phyloP scores from a whole-genome alignment of 2,329 filamentous ascomycete species.

The Fonsecaea pugnacius region DNA sequence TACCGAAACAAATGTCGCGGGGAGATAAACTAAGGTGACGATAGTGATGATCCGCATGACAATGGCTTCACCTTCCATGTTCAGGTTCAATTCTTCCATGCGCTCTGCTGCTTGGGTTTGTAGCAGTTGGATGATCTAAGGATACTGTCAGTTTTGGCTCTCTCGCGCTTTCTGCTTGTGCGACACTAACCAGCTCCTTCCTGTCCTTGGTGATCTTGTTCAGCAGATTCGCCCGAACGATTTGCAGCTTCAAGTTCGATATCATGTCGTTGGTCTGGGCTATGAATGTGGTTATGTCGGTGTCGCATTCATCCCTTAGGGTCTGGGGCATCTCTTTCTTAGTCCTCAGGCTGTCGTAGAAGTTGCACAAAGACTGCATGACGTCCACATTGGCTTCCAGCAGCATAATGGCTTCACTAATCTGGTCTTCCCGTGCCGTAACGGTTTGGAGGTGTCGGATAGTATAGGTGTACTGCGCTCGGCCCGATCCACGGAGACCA shows the following conservation, averaged over 20 bases:
- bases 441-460: constrained; percentile 43
- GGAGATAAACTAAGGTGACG: constrained; percentile 44
- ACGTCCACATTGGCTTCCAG: constrained; percentile 43
- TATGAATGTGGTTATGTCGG: constrained; percentile 39
- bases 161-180: not conserved
- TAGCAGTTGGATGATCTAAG: constrained; percentile 44
- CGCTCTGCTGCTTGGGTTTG: constrained; percentile 42
- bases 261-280: constrained; percentile 44
- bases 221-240: constrained; percentile 43
- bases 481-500: constrained; percentile 17
- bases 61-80: constrained; percentile 41
- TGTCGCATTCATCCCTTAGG: constrained; percentile 27
- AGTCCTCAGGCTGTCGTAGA: constrained; percentile 39
- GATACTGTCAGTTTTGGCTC: not conserved
- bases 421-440: constrained; percentile 47
- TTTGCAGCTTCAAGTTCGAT: constrained; percentile 45
- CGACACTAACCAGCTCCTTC: constrained; percentile 38
- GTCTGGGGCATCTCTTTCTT: constrained; percentile 47
- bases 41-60: constrained; percentile 44
- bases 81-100: constrained; percentile 40
- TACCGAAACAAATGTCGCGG: constrained; percentile 45
- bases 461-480: constrained; percentile 32
- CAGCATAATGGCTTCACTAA: constrained; percentile 43
- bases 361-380: constrained; percentile 36
- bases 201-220: constrained; percentile 44